Percentiles rank a stretch among this genome's conserved stretches.
These are phyloP conservation scores for Mycena rebaudengoi DNA, from an alignment of 768 basidiomycete genomes.

Conservation along the genomic window DNA sequence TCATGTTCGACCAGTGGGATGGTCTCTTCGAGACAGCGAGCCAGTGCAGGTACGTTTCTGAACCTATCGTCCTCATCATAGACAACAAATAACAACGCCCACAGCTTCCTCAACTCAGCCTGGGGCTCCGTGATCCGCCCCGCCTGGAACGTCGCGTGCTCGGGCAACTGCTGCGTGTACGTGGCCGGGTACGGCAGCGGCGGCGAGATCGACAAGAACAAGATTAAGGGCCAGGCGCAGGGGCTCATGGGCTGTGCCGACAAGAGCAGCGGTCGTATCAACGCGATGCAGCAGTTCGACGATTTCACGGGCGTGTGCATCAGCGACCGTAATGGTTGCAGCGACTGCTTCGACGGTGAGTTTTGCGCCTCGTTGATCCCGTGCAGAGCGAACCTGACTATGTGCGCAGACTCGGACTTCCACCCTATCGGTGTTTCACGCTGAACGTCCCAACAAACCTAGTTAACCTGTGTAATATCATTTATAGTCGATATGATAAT, in stretches of 20 bases:
- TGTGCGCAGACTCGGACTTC: neutral
- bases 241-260: neutral
- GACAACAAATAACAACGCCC: neutral
- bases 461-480: neutral
- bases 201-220: neutral
- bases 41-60: neutral
- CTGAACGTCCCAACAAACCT: neutral
- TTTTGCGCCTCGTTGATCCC: neutral
- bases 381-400: neutral
- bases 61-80: neutral
- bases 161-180: neutral
- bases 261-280: neutral
- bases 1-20: neutral
- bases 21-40: neutral
- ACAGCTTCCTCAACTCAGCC: neutral
- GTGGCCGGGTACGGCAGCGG: neutral
- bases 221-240: neutral
- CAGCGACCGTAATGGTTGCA: neutral
- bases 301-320: neutral
- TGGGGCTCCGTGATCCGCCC: neutral
- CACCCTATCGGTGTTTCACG: neutral
- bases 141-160: neutral
- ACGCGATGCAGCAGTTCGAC: neutral
- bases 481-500: neutral
- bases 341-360: neutral